Percentiles rank a stretch among this genome's conserved stretches.
These are phyloP conservation scores for Fragaria iinumae DNA, from an alignment of 306 rosid genomes.

Conservation along the genomic window DNA sequence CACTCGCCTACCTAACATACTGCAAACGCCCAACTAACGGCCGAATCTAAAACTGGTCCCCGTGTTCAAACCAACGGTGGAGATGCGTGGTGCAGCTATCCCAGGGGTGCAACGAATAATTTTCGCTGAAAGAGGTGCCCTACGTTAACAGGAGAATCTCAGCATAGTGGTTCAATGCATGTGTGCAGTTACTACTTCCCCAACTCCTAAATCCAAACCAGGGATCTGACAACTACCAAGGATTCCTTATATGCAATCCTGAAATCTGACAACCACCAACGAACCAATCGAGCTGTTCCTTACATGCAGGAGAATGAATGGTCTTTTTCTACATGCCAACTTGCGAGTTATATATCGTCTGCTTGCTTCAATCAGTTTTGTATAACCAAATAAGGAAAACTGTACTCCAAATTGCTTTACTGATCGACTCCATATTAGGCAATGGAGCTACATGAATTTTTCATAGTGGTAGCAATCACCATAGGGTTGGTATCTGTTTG, in stretches of 20 bases:
- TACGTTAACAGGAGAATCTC: neutral
- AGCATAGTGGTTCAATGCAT: neutral
- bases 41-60: no score
- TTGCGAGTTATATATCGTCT: no score
- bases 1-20: no score
- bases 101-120: no score
- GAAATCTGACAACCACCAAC: neutral
- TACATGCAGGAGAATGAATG: neutral
- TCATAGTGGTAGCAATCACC: neutral
- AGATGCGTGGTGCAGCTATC: no score
- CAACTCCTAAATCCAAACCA: neutral
- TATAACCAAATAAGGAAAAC: neutral
- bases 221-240: neutral
- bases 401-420: neutral
- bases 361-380: neutral
- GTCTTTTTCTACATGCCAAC: neutral
- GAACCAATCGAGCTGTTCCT: neutral
- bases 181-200: neutral
- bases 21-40: no score
- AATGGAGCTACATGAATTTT: slow-evolving; percentile 11
- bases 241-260: neutral
- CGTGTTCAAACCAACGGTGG: no score
- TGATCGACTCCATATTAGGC: neutral
- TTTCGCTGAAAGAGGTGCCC: neutral
- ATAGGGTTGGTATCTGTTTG: slow-evolving; percentile 42